Evolutionary conservation across 108 stramenopile genomes (phyloP).

Genomic region (Discostella pseudostelligera): DNA sequence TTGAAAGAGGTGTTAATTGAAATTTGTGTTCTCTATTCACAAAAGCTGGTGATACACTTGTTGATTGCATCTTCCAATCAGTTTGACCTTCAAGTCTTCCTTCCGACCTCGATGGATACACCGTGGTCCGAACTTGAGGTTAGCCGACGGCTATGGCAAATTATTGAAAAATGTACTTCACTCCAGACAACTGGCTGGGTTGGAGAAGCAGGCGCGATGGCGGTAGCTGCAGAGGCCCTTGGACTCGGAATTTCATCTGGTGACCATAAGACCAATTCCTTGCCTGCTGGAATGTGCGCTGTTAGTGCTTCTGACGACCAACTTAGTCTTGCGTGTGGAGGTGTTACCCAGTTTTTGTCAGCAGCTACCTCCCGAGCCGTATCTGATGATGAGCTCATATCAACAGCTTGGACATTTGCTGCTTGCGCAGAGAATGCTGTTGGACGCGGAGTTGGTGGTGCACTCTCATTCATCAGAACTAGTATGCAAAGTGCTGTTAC

Average conservation of each 20-base stretch:
- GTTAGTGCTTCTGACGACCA: constrained; percentile 44
- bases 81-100: constrained; percentile 52
- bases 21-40: constrained; percentile 55
- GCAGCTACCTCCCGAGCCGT: constrained; percentile 31
- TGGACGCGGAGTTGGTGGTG: constrained; percentile 61
- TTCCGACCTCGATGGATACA: constrained; percentile 12
- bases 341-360: constrained; percentile 56
- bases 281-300: constrained; percentile 41
- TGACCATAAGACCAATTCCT: constrained; percentile 23
- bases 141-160: constrained; percentile 48
- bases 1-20: constrained; percentile 16
- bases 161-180: constrained; percentile 61
- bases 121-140: constrained; percentile 26
- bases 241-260: constrained; percentile 82
- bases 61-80: constrained; percentile 47
- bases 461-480: constrained; percentile 54
- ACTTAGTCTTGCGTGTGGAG: constrained; percentile 38
- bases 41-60: constrained; percentile 68
- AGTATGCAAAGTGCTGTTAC: constrained; percentile 63
- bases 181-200: constrained; percentile 72
- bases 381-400: constrained; percentile 12
- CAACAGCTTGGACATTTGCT: constrained; percentile 33
- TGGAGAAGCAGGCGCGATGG: constrained; percentile 90
- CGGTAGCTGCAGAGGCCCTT: constrained; percentile 83
- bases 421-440: constrained; percentile 66